Conservation (phyloP, 352 stramenopile genomes). For the Hyaloperonospora brassicae region DNA sequence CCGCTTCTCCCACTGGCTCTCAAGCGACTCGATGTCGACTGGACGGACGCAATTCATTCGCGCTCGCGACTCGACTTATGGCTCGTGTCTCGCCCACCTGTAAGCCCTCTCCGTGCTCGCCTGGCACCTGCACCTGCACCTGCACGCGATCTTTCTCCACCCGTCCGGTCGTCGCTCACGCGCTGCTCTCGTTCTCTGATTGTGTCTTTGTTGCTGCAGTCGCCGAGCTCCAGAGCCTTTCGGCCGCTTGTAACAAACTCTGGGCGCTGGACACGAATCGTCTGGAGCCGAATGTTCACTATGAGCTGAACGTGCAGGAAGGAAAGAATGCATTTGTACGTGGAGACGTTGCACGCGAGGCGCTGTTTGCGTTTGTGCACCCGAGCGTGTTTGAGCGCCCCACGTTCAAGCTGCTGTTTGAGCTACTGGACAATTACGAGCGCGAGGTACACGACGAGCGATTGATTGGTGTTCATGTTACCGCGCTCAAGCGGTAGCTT, state of each 20-base stretch:
- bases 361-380: slow-evolving; percentile 89
- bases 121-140: neutral
- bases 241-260: slow-evolving; percentile 77
- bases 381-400: slow-evolving; percentile 75
- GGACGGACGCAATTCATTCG: slow-evolving; percentile 21
- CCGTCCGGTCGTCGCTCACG: no score
- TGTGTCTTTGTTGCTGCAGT: slow-evolving; percentile 13
- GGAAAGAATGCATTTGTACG: slow-evolving; percentile 86
- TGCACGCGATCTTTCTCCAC: no score
- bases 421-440: slow-evolving; percentile 88
- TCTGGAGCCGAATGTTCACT: slow-evolving; percentile 85
- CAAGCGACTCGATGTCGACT: neutral
- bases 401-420: slow-evolving; percentile 88
- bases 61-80: no score
- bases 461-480: slow-evolving; percentile 2
- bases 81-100: slow-evolving; percentile 29
- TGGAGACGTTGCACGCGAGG: slow-evolving; percentile 82
- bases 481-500: neutral
- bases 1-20: no score
- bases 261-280: slow-evolving; percentile 87
- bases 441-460: slow-evolving; percentile 34
- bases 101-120: slow-evolving; percentile 20
- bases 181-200: neutral
- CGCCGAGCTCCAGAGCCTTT: slow-evolving; percentile 53
- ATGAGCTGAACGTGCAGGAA: slow-evolving; percentile 90